phyloP scores from a whole-genome alignment of 2,329 filamentous ascomycete genomes.

The Penicillium sp. region DNA sequence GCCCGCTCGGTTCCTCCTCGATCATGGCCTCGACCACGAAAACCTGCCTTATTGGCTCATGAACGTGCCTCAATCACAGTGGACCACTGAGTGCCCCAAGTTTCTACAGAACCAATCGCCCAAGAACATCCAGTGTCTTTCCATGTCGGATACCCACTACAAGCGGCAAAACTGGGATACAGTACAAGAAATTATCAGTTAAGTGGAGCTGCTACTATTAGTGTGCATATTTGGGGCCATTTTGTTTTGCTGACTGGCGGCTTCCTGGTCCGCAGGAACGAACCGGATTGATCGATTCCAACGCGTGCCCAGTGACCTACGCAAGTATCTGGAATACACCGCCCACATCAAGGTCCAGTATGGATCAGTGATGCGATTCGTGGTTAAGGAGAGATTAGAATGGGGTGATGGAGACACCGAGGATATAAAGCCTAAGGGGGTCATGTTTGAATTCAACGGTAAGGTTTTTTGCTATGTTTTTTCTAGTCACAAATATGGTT shows the following conservation, averaged over 20 bases:
- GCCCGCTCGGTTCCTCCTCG: conserved; percentile 11
- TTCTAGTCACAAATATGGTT: neutral
- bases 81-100: conserved; percentile 68
- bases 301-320: conserved; percentile 72
- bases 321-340: conserved; percentile 74
- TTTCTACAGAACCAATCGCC: conserved; percentile 64
- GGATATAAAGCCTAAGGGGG: conserved; percentile 31
- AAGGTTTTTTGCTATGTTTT: neutral
- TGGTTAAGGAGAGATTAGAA: conserved; percentile 67
- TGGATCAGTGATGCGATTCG: conserved; percentile 76
- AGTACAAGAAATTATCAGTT: conserved; percentile 63
- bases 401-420: conserved; percentile 59
- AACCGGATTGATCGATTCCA: conserved; percentile 78
- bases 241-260: conserved; percentile 2
- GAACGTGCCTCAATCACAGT: conserved; percentile 67
- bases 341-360: conserved; percentile 64
- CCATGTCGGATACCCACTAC: conserved; percentile 69
- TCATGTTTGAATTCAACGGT: conserved; percentile 40
- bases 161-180: conserved; percentile 66
- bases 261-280: conserved; percentile 39
- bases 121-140: conserved; percentile 71
- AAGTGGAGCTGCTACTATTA: conserved; percentile 18
- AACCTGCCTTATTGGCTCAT: conserved; percentile 74
- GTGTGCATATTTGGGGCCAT: neutral
- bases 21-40: conserved; percentile 12